phyloP scores from a whole-genome alignment of 2,329 filamentous ascomycete species.

The Lachnellula cervina region DNA sequence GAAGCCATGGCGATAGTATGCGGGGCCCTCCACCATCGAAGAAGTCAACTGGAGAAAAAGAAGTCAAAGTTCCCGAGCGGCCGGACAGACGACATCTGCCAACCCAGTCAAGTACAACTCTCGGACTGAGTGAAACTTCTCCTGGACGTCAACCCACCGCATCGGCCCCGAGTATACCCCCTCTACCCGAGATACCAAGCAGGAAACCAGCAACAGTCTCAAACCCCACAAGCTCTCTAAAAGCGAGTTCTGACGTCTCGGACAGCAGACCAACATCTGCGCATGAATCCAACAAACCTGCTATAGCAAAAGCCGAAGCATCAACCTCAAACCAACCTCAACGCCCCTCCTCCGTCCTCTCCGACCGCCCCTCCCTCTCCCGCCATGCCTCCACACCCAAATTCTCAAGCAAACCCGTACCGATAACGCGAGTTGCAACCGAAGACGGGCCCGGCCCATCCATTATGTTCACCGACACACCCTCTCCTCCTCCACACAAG shows the following conservation, averaged over 20 bases:
- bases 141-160: not conserved
- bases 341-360: slow-evolving; percentile 28
- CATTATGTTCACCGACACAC: slow-evolving; percentile 66
- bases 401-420: slow-evolving; percentile 70
- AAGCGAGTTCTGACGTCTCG: slow-evolving; percentile 4
- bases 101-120: not conserved
- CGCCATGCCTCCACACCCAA: slow-evolving; percentile 53
- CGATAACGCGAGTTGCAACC: slow-evolving; percentile 60
- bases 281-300: slow-evolving; percentile 2
- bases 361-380: slow-evolving; percentile 43
- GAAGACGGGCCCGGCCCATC: slow-evolving; percentile 63
- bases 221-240: slow-evolving; percentile 14
- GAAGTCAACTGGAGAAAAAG: slow-evolving; percentile 28
- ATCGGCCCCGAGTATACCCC: slow-evolving; percentile 8
- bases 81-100: slow-evolving; percentile 7
- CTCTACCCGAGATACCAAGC: slow-evolving; percentile 3
- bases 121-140: not conserved
- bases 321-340: not conserved
- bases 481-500: slow-evolving; percentile 22
- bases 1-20: slow-evolving; percentile 39
- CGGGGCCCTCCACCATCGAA: slow-evolving; percentile 29
- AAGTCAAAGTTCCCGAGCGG: slow-evolving; percentile 23
- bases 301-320: not conserved
- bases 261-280: slow-evolving; percentile 13
- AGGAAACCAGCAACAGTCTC: slow-evolving; percentile 14